These are phyloP conservation scores for Tubosaeta brunneosetosa DNA, from an alignment of 768 basidiomycete genomes.

Conservation along the genomic window DNA sequence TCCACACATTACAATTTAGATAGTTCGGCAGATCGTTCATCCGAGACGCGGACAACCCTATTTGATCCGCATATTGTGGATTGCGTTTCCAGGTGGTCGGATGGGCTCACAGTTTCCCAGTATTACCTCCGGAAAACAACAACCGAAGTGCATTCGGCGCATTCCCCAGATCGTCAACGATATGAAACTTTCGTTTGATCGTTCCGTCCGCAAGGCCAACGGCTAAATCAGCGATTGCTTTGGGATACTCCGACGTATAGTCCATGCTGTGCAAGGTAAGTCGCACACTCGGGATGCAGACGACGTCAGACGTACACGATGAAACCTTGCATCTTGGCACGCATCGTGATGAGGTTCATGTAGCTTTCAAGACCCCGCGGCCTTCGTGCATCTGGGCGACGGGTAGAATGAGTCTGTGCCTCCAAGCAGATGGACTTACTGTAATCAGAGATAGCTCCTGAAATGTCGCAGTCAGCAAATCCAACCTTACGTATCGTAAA, in stretches of 20 bases:
- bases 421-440: slow-evolving; percentile 43
- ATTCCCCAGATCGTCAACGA: slow-evolving; percentile 70
- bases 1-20: slow-evolving; percentile 4
- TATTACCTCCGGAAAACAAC: slow-evolving; percentile 74
- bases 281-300: not conserved
- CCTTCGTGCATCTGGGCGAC: slow-evolving; percentile 44
- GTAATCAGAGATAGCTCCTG: slow-evolving; percentile 83
- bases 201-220: slow-evolving; percentile 59
- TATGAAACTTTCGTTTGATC: slow-evolving; percentile 76
- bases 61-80: slow-evolving; percentile 5
- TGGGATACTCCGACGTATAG: slow-evolving; percentile 56
- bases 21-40: slow-evolving; percentile 24
- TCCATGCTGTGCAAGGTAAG: slow-evolving; percentile 53
- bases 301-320: slow-evolving; percentile 54
- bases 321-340: slow-evolving; percentile 82
- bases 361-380: slow-evolving; percentile 69
- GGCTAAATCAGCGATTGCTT: slow-evolving; percentile 54
- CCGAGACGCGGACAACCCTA: slow-evolving; percentile 58
- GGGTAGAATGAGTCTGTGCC: not conserved
- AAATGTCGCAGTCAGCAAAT: slow-evolving; percentile 5
- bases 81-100: not conserved
- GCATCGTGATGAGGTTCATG: slow-evolving; percentile 63
- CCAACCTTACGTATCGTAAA: not conserved
- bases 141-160: slow-evolving; percentile 66
- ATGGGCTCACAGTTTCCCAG: slow-evolving; percentile 60